These are phyloP conservation scores for Erodium moschatum DNA, from an alignment of 441 rosid species.

Conservation along the genomic window DNA sequence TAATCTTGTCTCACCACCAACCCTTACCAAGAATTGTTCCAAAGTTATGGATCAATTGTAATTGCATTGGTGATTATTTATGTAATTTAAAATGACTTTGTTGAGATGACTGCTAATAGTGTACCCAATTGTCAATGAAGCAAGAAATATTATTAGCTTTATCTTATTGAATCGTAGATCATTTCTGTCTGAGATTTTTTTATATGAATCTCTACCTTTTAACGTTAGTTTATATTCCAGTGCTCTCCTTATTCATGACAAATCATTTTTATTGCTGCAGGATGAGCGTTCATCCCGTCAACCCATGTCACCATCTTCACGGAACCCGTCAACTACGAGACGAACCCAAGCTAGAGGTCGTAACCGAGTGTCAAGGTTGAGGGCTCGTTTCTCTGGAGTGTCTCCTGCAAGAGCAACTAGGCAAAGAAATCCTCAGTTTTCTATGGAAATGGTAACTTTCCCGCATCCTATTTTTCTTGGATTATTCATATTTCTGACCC, in stretches of 20 bases:
- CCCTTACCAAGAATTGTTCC: not conserved
- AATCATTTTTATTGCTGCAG: not conserved
- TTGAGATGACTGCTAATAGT: not conserved
- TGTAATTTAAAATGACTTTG: not conserved
- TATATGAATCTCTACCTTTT: not conserved
- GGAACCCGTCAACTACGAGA: not conserved
- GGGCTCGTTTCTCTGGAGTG: not conserved
- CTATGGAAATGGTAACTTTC: conserved; percentile 47
- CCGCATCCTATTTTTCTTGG: not conserved
- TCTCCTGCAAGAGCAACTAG: conserved; percentile 26
- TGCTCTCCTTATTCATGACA: not conserved
- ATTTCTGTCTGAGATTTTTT: not conserved
- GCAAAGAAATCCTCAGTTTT: conserved; percentile 43
- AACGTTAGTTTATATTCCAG: not conserved
- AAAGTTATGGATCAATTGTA: not conserved
- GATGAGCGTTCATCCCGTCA: not conserved
- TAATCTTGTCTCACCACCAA: not conserved
- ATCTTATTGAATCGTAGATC: not conserved
- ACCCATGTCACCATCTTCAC: not conserved
- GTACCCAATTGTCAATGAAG: conserved; percentile 1
- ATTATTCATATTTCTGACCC: conserved; percentile 2
- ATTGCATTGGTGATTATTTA: not conserved
- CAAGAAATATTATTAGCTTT: not conserved
- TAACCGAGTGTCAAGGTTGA: conserved; percentile 5
- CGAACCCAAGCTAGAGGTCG: not conserved